Base-by-base conservation (phyloP, 805 yeast genomes). In the Monosporozyma solicola region DNA sequence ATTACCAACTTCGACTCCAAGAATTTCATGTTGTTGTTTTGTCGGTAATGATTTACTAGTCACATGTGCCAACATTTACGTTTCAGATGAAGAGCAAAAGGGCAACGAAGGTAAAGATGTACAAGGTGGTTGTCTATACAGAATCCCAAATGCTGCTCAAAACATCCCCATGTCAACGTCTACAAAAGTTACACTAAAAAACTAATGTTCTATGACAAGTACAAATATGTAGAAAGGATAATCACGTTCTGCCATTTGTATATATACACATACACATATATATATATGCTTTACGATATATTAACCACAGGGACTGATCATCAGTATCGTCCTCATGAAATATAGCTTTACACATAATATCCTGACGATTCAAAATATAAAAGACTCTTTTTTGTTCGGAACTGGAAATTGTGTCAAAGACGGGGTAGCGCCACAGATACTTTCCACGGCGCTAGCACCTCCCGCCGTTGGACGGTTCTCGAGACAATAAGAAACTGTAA, bases 1-100 rank as follows among this genome's bases (percentile, higher is more conserved):
- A 5, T 63, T 89, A 51, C 96, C 95, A 1, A 73, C 74, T 0
- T 76, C 82, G 4, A 64, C 72, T 22, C 73, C 84, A 55, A 67
- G 84, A 50, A 77, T 87, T 3, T 86, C 95, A 57, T 83, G 84
- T 43, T 76, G 84, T 2, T 75, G 85, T 54, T 84, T 85, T n/a
- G 95, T 90, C 6, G 67, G 80, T 20, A 78, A 80, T 61, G 84
- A 81, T 50, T 57, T 89, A 52, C 84, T 78, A 60, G 79, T 88
- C 39, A 85, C 95, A 3, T 76, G 84, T 20, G 96, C 85, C 1
- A 80, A 80, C 57, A 13, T 49, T 13, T 52, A 58, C 20, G 51
- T 58, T 7, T 62, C 72, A 53, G 56, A 65, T 22, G 67, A 61
- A 15, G 68, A 69, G 6, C 53, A 64, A 24, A 65, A 57, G 46